Base-by-base conservation (phyloP, 139 green algal genomes). In the Desmodesmus armatus region DNA sequence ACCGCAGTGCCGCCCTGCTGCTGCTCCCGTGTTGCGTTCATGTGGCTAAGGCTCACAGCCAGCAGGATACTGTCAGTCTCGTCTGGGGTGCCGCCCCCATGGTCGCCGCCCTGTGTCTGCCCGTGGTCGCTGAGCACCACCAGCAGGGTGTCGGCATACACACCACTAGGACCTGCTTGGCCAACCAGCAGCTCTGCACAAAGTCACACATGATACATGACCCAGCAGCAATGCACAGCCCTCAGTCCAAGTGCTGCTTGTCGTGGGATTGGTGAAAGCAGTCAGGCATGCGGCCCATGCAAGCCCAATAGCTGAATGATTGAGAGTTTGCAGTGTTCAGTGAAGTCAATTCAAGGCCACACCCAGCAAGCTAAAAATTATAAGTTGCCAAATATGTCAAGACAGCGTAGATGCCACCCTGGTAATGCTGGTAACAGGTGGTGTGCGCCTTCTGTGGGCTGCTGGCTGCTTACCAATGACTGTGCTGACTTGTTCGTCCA, bases 61-160 rank as follows among this genome's bases (percentile, higher is more conserved):
- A 97, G 51, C 21, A 98, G 83, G 29, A 89, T 87, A 9, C 87
- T 93, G 90, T 98, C 91, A 0, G 92, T 89, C 79, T 98, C 97
- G 77, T 97, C 94, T 3, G 88, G 78, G 6, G 92, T 95, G n/a
- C 94, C 95, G 17, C 97, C 97, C 3, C 97, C 97, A 81, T 99
- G 97, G 80, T 99, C 97, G 0, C 96, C 96, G 0, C 76, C 76
- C 17, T 96, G 80, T 0, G 96, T 99, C 87, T 98, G 94, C 11
- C 94, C 97, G 77, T 99, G 97, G 88, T 99, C 97, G 1, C 97
- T 95, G 31, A 97, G 87, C n/a, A 99, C 92, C 15, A 99, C 76
- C 80, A 99, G 85, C 87, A 99, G 87, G 11, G 96, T 95, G 81
- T 91, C 80, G 35, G 92, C 81, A 82, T 95, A 90, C 1, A 83